phyloP scores from a whole-genome alignment of 2,329 filamentous ascomycete genomes.

The Sordariomycetes sp. region DNA sequence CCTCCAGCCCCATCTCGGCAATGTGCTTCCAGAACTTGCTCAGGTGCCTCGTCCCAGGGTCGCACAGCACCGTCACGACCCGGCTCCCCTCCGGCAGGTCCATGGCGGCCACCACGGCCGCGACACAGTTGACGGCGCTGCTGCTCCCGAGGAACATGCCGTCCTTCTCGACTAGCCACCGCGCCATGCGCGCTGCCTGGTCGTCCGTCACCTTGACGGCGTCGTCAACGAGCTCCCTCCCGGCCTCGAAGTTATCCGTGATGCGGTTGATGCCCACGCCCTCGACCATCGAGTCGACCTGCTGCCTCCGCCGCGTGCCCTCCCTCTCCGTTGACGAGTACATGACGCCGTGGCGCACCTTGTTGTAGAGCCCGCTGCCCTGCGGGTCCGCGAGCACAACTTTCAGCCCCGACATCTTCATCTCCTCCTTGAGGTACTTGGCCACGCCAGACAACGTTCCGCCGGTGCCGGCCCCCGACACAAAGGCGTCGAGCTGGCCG shows the following conservation, averaged over 20 bases:
- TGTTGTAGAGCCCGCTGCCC: conserved; percentile 86
- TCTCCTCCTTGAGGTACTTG: conserved; percentile 62
- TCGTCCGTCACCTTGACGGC: conserved; percentile 78
- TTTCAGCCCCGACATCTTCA: conserved; percentile 42
- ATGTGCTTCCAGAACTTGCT: conserved; percentile 77
- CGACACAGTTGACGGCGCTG: conserved; percentile 91
- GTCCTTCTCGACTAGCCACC: conserved; percentile 90
- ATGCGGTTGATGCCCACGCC: conserved; percentile 90
- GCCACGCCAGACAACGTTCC: conserved; percentile 86
- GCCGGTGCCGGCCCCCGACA: conserved; percentile 87
- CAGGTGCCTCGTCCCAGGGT: conserved; percentile 68
- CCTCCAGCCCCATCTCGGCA: conserved; percentile 52
- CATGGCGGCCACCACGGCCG: conserved; percentile 56
- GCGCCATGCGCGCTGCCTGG: conserved; percentile 87
- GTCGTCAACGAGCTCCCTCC: conserved; percentile 76
- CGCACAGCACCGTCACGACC: conserved; percentile 76
- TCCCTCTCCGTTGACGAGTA: conserved; percentile 81
- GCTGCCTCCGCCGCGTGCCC: conserved; percentile 75
- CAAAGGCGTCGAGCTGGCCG: conserved; percentile 70
- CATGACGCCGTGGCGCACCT: conserved; percentile 88
- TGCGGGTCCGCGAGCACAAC: conserved; percentile 88
- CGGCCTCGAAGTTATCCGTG: conserved; percentile 86
- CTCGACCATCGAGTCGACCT: conserved; percentile 93
- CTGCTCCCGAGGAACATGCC: conserved; percentile 91
- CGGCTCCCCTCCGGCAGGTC: conserved; percentile 45